Evolutionary conservation across 2,329 filamentous ascomycete genomes (phyloP).

Genomic region (Pestalotiopsis sp.): DNA sequence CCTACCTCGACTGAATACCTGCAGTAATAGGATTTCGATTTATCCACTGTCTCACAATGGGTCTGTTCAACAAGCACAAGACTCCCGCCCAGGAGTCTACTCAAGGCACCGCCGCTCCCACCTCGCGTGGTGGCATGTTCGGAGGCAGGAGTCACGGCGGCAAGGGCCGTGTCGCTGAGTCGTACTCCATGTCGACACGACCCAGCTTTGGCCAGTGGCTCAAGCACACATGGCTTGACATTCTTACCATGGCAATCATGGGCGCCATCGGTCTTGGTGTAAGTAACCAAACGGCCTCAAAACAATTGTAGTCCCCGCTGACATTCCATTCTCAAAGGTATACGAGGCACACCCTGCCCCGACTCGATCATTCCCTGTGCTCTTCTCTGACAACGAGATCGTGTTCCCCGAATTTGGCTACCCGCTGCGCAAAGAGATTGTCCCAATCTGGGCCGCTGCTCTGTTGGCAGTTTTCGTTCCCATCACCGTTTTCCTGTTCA

Average conservation of each 20-base stretch:
- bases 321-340: constrained; percentile 41
- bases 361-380: constrained; percentile 70
- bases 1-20: neutral
- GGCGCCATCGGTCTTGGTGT: constrained; percentile 70
- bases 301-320: neutral
- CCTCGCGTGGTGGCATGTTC: constrained; percentile 1
- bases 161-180: constrained; percentile 11
- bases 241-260: constrained; percentile 68
- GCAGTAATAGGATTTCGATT: neutral
- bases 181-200: constrained; percentile 48
- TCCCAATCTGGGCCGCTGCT: constrained; percentile 73
- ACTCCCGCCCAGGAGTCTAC: constrained; percentile 4
- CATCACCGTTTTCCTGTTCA: constrained; percentile 64
- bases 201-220: constrained; percentile 72
- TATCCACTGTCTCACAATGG: constrained; percentile 5
- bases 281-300: constrained; percentile 28
- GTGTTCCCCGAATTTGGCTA: constrained; percentile 74
- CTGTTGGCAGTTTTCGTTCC: constrained; percentile 67
- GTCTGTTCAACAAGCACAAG: constrained; percentile 13
- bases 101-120: neutral
- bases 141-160: neutral
- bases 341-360: constrained; percentile 68
- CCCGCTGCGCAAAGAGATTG: constrained; percentile 68
- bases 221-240: constrained; percentile 67
- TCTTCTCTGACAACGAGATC: constrained; percentile 67